Evolutionary conservation across 2,329 filamentous ascomycete genomes (phyloP).

Genomic region (Verticillium tricorpus): DNA sequence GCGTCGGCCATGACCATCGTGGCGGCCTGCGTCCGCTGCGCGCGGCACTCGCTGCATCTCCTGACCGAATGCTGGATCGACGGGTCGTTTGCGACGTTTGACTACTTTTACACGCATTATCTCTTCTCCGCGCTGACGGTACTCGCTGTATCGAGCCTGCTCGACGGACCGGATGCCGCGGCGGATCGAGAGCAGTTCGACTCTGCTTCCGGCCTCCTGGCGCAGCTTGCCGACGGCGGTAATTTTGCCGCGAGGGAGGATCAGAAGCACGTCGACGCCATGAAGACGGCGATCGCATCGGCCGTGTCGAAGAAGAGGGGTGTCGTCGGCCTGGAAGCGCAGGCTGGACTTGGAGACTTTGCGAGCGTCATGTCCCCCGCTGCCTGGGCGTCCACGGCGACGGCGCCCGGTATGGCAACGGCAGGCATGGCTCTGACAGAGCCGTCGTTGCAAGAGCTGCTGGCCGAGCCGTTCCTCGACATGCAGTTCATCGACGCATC

Average conservation of each 20-base stretch:
- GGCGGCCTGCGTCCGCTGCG: conserved; percentile 39
- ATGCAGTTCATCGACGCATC: conserved; percentile 26
- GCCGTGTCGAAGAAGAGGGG: conserved; percentile 6
- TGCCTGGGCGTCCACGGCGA: not conserved
- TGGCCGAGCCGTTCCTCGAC: conserved; percentile 26
- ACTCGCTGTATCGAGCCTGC: conserved; percentile 36
- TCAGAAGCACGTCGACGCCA: conserved; percentile 32
- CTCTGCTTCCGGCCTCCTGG: conserved; percentile 29
- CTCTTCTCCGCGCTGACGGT: conserved; percentile 41
- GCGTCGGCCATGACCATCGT: conserved; percentile 31
- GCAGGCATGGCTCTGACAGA: conserved; percentile 30
- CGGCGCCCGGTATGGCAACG: conserved; percentile 15
- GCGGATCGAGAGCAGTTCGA: conserved; percentile 36
- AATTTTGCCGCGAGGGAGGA: conserved; percentile 37
- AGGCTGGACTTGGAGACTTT: not conserved
- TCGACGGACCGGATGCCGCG: conserved; percentile 22
- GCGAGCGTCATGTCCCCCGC: not conserved
- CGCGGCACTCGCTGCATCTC: conserved; percentile 36
- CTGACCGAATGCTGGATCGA: conserved; percentile 40
- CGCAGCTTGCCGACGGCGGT: conserved; percentile 31
- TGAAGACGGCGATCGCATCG: conserved; percentile 20
- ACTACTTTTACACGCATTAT: conserved; percentile 41
- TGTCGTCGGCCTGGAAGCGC: not conserved
- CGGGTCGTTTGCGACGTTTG: conserved; percentile 40
- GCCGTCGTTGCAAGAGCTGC: conserved; percentile 27